Conservation (phyloP, 2,329 filamentous ascomycete species). For the Lecanicillium sp. region DNA sequence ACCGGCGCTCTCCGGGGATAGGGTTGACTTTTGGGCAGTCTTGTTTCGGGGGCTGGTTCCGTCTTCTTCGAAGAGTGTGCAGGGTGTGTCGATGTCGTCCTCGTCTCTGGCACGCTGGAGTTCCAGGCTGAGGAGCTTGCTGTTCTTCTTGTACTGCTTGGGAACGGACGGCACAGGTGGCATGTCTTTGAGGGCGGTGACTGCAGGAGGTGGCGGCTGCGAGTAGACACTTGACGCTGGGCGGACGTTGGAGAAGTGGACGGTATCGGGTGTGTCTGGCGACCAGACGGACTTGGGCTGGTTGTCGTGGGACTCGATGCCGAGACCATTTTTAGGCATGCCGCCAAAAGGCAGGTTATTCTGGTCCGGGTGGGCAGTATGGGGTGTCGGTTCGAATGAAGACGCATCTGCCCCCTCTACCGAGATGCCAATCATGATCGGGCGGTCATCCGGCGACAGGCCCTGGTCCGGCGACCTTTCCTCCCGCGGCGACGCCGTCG, state of each 20-base stretch:
- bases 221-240: constrained; percentile 58
- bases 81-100: constrained; percentile 50
- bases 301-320: constrained; percentile 17
- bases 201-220: constrained; percentile 38
- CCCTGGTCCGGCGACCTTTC: constrained; percentile 32
- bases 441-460: constrained; percentile 62
- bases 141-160: constrained; percentile 30
- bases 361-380: constrained; percentile 29
- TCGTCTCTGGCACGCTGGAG: constrained; percentile 15
- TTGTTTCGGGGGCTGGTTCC: constrained; percentile 37
- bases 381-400: constrained; percentile 24
- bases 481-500: constrained; percentile 22
- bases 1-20: constrained; percentile 44
- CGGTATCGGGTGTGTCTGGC: constrained; percentile 52
- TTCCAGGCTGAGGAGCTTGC: constrained; percentile 31
- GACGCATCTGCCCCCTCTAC: constrained; percentile 43
- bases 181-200: constrained; percentile 28
- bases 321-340: background rate
- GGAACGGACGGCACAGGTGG: constrained; percentile 59
- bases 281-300: constrained; percentile 52
- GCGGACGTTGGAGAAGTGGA: constrained; percentile 35
- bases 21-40: constrained; percentile 30
- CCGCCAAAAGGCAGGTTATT: background rate
- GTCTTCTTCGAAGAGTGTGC: constrained; percentile 67
- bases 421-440: constrained; percentile 66